Conservation (phyloP, 345 rosid genomes). For the Linum usitatissimum region DNA sequence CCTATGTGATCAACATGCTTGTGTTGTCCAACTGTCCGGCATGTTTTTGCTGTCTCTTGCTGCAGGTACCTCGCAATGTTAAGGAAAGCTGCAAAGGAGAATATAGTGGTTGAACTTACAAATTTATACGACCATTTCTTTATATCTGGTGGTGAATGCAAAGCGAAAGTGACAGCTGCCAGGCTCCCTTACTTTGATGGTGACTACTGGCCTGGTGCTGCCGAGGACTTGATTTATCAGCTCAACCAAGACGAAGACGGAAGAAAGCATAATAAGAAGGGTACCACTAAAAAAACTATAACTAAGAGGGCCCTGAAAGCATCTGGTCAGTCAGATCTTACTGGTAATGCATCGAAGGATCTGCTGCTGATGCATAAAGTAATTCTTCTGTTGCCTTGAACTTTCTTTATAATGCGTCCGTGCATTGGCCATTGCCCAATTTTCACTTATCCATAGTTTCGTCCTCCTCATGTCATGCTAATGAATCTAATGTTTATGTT, state of each 20-base stretch:
- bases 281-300: slow-evolving; percentile 64
- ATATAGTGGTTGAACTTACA: slow-evolving; percentile 68
- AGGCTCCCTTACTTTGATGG: slow-evolving; percentile 99
- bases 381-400: slow-evolving; percentile 16
- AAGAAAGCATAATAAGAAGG: slow-evolving; percentile 81
- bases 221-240: slow-evolving; percentile 87
- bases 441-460: not conserved
- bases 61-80: slow-evolving; percentile 88
- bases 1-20: not conserved
- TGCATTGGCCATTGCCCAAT: not conserved
- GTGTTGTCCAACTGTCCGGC: not conserved
- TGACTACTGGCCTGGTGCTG: slow-evolving; percentile 99
- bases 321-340: slow-evolving; percentile 86
- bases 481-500: slow-evolving; percentile 4
- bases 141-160: slow-evolving; percentile 68
- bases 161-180: slow-evolving; percentile 91
- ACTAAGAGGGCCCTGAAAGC: slow-evolving; percentile 97
- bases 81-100: slow-evolving; percentile 78
- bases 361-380: slow-evolving; percentile 92
- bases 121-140: slow-evolving; percentile 93
- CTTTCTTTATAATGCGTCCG: not conserved
- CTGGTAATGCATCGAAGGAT: slow-evolving; percentile 86
- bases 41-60: slow-evolving; percentile 10
- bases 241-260: slow-evolving; percentile 94
- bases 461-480: slow-evolving; percentile 1